phyloP scores from a whole-genome alignment of 176 grass and related monocot species.

The Triticum urartu region DNA sequence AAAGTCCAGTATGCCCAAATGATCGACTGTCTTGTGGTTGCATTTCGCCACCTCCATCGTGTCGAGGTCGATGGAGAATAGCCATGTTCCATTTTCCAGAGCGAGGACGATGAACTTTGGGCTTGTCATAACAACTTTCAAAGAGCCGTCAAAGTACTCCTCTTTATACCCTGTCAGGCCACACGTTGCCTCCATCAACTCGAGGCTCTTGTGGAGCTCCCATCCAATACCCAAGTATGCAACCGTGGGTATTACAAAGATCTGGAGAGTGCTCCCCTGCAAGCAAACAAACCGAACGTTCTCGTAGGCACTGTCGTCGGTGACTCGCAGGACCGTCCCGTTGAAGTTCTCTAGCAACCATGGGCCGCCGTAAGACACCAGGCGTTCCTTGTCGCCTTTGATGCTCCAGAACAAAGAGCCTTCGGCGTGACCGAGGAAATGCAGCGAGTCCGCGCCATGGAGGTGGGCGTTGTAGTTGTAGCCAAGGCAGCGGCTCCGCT shows the following conservation, averaged over 20 bases:
- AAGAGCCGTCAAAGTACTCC: background rate
- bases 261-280: background rate
- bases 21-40: too few relatives aligned
- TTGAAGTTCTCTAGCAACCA: background rate
- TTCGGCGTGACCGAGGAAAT: background rate
- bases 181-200: background rate
- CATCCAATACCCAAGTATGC: background rate
- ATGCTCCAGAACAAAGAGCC: background rate
- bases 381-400: background rate
- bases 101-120: background rate
- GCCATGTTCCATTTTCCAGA: background rate
- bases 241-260: background rate
- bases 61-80: background rate
- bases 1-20: background rate
- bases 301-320: background rate
- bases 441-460: background rate
- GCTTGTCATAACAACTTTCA: background rate
- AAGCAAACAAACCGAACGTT: background rate
- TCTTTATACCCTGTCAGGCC: background rate
- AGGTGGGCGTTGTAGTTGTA: background rate
- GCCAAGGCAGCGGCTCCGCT: background rate
- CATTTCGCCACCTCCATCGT: background rate
- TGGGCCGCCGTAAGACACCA: background rate
- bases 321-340: background rate
- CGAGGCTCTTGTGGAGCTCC: background rate